Evolutionary conservation across 1,139 yeast genomes (phyloP).

Genomic region (Candida sojae): DNA sequence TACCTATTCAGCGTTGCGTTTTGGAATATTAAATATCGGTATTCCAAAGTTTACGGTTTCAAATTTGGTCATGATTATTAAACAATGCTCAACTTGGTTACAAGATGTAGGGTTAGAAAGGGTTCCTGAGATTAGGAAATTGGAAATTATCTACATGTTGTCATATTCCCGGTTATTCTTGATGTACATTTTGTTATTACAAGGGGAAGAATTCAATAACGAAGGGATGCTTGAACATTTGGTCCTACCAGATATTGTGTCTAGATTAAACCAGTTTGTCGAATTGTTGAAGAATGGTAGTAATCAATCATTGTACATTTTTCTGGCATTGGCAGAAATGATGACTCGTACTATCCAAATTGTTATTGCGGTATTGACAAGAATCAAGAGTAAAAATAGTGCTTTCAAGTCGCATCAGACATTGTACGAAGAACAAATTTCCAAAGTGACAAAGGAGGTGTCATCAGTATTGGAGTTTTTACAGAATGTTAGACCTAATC

Average conservation of each 20-base stretch:
- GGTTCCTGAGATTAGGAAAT: constrained; percentile 17
- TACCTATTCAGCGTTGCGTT: constrained; percentile 23
- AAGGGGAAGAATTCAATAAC: constrained; percentile 34
- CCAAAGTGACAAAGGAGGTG: constrained; percentile 4
- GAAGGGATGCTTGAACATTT: constrained; percentile 19
- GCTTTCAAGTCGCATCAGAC: constrained; percentile 5
- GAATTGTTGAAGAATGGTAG: constrained; percentile 15
- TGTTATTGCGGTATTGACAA: constrained; percentile 35
- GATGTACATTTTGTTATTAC: constrained; percentile 34
- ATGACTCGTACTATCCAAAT: constrained; percentile 37
- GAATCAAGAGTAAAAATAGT: constrained; percentile 22
- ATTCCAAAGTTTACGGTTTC: constrained; percentile 25
- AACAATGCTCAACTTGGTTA: constrained; percentile 28
- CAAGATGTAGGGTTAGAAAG: constrained; percentile 20
- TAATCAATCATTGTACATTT: constrained; percentile 24
- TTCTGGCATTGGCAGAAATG: constrained; percentile 31
- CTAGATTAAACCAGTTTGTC: constrained; percentile 20
- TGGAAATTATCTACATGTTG: constrained; percentile 31
- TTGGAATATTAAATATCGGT: constrained; percentile 25
- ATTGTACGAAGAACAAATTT: constrained; percentile 4
- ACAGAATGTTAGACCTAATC: constrained; percentile 8
- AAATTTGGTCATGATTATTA: constrained; percentile 23
- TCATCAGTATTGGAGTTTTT: constrained; percentile 7
- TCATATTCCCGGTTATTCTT: constrained; percentile 33
- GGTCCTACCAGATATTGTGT: constrained; percentile 23